phyloP scores from a whole-genome alignment of 208 protist genomes.

The Perkinsela sp. region DNA sequence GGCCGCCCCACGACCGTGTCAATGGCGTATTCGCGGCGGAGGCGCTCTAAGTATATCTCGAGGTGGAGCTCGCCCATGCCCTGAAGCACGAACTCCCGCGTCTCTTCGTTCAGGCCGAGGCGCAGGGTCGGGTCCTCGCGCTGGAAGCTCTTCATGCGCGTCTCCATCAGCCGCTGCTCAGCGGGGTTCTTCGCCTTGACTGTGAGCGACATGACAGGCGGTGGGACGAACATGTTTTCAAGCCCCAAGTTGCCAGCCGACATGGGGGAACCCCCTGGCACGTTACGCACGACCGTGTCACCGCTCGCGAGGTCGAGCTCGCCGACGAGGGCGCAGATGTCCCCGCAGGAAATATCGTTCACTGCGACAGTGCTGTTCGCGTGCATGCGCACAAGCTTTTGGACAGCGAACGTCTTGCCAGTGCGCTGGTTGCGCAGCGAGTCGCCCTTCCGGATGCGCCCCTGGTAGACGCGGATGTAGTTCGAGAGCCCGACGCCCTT shows the following conservation, averaged over 20 bases:
- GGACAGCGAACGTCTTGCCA: slow-evolving; percentile 60
- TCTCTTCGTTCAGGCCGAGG: slow-evolving; percentile 69
- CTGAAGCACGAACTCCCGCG: slow-evolving; percentile 73
- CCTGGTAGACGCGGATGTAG: slow-evolving; percentile 94
- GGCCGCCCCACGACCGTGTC: slow-evolving; percentile 70
- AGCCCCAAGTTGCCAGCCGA: slow-evolving; percentile 12
- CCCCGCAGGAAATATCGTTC: slow-evolving; percentile 68
- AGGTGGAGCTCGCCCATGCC: slow-evolving; percentile 89
- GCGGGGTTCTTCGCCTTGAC: slow-evolving; percentile 62
- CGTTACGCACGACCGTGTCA: slow-evolving; percentile 67
- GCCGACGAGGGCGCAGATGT: slow-evolving; percentile 94
- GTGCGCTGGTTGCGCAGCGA: slow-evolving; percentile 40
- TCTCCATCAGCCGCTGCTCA: slow-evolving; percentile 52
- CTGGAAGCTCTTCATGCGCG: slow-evolving; percentile 62
- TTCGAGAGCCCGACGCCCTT: slow-evolving; percentile 83
- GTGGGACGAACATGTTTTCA: slow-evolving; percentile 87
- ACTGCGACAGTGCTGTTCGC: slow-evolving; percentile 78
- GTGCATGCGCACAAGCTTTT: slow-evolving; percentile 91
- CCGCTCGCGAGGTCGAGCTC: slow-evolving; percentile 85
- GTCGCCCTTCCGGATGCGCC: slow-evolving; percentile 66
- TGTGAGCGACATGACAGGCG: slow-evolving; percentile 85
- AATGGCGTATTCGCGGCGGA: slow-evolving; percentile 73
- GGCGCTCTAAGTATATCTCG: slow-evolving; percentile 81
- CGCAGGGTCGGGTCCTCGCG: slow-evolving; percentile 83
- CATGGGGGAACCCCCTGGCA: slow-evolving; percentile 16